phyloP scores from a whole-genome alignment of 2,329 filamentous ascomycete genomes.

The Colletotrichum sp. region DNA sequence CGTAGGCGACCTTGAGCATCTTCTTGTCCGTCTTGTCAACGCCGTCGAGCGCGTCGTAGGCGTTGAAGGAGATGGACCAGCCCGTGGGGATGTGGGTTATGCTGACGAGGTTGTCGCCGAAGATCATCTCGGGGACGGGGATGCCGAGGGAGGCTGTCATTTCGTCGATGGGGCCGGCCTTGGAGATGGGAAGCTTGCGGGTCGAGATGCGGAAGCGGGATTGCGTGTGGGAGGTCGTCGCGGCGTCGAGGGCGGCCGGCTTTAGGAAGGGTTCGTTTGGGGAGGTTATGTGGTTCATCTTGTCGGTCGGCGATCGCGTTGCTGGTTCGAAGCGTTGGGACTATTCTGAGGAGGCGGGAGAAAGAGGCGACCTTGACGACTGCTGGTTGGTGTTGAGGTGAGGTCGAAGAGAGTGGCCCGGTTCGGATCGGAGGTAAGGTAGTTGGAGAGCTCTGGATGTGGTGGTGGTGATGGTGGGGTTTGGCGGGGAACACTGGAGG shows the following conservation, averaged over 20 bases:
- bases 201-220: constrained; percentile 77
- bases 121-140: constrained; percentile 97
- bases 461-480: constrained; percentile 17
- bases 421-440: constrained; percentile 11
- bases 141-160: constrained; percentile 83
- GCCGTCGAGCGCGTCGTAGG: constrained; percentile 83
- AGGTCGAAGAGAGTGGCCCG: background rate
- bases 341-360: background rate
- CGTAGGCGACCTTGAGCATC: constrained; percentile 95
- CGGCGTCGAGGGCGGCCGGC: constrained; percentile 51
- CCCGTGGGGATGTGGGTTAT: constrained; percentile 76
- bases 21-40: constrained; percentile 93
- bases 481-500: constrained; percentile 11
- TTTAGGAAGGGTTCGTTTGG: constrained; percentile 61
- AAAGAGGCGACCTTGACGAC: background rate
- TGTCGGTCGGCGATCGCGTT: constrained; percentile 1
- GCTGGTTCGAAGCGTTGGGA: background rate
- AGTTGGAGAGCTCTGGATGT: constrained; percentile 2
- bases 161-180: constrained; percentile 85
- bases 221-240: constrained; percentile 64
- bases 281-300: constrained; percentile 45
- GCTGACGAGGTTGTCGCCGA: constrained; percentile 88
- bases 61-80: constrained; percentile 83
- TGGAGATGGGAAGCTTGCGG: constrained; percentile 93
- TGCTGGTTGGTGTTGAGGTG: background rate